Conservation (phyloP, 208 protist genomes). For the Leptomonas pyrrhocoris region DNA sequence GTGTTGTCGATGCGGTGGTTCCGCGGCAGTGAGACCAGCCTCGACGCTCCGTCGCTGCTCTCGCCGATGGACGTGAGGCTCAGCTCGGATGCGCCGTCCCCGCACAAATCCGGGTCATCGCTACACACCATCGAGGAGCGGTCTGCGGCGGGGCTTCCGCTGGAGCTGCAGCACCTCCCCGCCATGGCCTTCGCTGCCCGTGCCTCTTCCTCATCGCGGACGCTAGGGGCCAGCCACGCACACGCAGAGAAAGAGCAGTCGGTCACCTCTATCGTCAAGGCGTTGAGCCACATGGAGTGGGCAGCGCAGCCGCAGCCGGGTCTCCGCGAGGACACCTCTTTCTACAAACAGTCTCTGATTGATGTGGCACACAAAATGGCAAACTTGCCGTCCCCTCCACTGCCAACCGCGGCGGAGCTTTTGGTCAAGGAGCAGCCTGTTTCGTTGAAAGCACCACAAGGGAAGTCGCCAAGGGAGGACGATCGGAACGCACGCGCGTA, state of each 20-base stretch:
- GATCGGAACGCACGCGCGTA: not conserved
- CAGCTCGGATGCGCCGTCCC: not conserved
- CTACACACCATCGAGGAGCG: conserved; percentile 10
- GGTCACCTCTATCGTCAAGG: not conserved
- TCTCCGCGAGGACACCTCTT: conserved; percentile 19
- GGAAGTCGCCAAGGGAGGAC: not conserved
- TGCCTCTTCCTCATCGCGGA: not conserved
- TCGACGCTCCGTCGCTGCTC: conserved; percentile 15
- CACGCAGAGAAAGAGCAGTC: not conserved
- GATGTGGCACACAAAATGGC: conserved; percentile 19
- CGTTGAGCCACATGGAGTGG: conserved; percentile 28
- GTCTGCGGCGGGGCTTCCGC: conserved; percentile 6
- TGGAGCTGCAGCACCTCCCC: conserved; percentile 19
- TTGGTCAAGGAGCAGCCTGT: not conserved
- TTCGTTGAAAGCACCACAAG: not conserved
- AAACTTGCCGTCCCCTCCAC: not conserved
- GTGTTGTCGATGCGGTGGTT: conserved; percentile 2
- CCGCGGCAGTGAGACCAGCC: conserved; percentile 3
- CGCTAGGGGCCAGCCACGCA: no score
- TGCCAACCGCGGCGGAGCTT: not conserved
- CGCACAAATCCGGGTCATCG: not conserved
- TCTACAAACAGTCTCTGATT: conserved; percentile 15
- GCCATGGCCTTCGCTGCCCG: not conserved
- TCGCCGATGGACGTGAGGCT: conserved; percentile 21
- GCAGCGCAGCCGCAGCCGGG: conserved; percentile 3